Conservation (phyloP, 2,329 filamentous ascomycete genomes). For the Botrytis sinoallii region DNA sequence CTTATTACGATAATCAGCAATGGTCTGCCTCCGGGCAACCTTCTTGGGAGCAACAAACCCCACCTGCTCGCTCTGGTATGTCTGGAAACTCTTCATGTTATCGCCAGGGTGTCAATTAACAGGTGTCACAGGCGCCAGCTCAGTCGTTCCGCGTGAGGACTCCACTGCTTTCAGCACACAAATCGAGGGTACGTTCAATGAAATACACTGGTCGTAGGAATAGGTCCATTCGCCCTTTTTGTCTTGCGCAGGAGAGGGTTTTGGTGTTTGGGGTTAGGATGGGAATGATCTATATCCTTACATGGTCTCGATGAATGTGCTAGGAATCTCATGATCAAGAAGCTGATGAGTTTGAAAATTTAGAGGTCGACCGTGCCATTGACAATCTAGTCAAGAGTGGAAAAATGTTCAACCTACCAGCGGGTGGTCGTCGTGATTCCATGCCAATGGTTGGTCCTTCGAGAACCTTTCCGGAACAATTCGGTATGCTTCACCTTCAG, state of each 20-base stretch:
- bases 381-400: slow-evolving; percentile 97
- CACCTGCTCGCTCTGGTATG: slow-evolving; percentile 70
- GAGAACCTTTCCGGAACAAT: slow-evolving; percentile 53
- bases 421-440: slow-evolving; percentile 74
- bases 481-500: slow-evolving; percentile 49
- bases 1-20: slow-evolving; percentile 66
- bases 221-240: background rate
- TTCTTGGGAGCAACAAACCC: slow-evolving; percentile 70
- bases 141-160: slow-evolving; percentile 71
- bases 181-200: slow-evolving; percentile 72
- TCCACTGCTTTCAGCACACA: slow-evolving; percentile 77
- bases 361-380: slow-evolving; percentile 93
- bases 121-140: slow-evolving; percentile 62
- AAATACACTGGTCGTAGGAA: background rate
- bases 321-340: background rate
- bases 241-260: background rate
- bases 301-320: background rate
- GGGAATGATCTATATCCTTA: background rate
- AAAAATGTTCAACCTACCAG: slow-evolving; percentile 69
- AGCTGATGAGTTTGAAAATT: slow-evolving; percentile 20
- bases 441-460: slow-evolving; percentile 60
- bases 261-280: background rate
- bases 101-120: slow-evolving; percentile 30
- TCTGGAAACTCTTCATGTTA: slow-evolving; percentile 17
- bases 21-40: slow-evolving; percentile 58